Conservation (phyloP, 192 early-diverging fungal species). For the Coemansia sp. region DNA sequence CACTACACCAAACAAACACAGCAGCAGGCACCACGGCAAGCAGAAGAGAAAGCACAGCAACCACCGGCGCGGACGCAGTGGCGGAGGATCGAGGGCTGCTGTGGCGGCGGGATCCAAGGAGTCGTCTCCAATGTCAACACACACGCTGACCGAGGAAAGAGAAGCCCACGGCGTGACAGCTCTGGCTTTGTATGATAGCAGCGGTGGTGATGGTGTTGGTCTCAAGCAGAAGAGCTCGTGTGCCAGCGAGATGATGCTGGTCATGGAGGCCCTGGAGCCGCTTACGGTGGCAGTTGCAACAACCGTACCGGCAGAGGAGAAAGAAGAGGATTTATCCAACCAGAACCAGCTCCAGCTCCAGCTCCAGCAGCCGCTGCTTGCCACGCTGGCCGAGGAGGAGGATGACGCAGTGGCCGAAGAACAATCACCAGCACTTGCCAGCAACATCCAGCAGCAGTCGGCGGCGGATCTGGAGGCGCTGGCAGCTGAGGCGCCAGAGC, state of each 20-base stretch:
- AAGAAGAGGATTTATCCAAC: not conserved
- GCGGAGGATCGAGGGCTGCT: not conserved
- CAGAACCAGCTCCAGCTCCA: not conserved
- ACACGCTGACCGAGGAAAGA: constrained; percentile 14
- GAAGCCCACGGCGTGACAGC: not conserved
- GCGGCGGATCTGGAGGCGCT: not conserved
- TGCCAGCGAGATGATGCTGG: not conserved
- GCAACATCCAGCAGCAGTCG: not conserved
- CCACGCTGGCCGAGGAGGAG: constrained; percentile 2
- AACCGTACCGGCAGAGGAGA: not conserved
- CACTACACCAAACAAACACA: not conserved
- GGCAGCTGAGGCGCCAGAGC: too few relatives aligned
- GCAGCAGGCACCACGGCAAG: not conserved
- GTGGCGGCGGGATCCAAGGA: not conserved
- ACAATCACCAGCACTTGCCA: not conserved
- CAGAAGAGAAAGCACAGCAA: constrained; percentile 3
- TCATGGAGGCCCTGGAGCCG: not conserved
- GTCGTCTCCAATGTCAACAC: constrained; percentile 11
- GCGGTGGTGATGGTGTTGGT: too few relatives aligned
- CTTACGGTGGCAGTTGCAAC: constrained; percentile 1
- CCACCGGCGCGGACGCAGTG: not conserved
- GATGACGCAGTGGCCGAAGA: not conserved
- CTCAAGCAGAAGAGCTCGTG: not conserved
- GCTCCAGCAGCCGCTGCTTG: not conserved
- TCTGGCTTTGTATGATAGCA: too few relatives aligned